phyloP scores from a whole-genome alignment of 352 stramenopile genomes.

The Phytophthora niederhauseri region DNA sequence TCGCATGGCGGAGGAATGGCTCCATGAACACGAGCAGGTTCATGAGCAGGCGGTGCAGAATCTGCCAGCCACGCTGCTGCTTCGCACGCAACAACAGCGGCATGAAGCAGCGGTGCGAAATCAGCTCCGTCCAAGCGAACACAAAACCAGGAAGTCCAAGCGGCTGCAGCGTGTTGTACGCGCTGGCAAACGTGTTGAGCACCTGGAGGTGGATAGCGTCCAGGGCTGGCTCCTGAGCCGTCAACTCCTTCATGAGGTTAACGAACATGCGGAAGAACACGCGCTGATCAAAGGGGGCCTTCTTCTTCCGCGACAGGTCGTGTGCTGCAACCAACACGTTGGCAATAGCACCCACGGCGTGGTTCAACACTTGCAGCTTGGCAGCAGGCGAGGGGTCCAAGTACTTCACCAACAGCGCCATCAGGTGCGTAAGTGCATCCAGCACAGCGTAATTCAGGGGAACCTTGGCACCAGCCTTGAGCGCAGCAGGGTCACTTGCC shows the following conservation, averaged over 20 bases:
- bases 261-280: conserved; percentile 99
- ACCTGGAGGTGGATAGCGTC: conserved; percentile 96
- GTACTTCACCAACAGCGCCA: conserved; percentile 96
- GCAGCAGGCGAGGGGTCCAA: conserved; percentile 85
- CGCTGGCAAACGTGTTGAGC: conserved; percentile 97
- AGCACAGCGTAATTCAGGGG: conserved; percentile 94
- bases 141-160: conserved; percentile 96
- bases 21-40: conserved; percentile 99
- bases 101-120: conserved; percentile 98
- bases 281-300: conserved; percentile 95
- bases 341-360: conserved; percentile 95
- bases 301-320: conserved; percentile 84
- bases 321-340: conserved; percentile 93
- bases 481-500: conserved; percentile 37
- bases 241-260: conserved; percentile 98
- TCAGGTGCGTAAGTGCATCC: conserved; percentile 96
- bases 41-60: conserved; percentile 97
- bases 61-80: conserved; percentile 96
- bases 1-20: conserved; percentile 93
- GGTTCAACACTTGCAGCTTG: conserved; percentile 94
- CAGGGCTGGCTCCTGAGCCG: conserved; percentile 92
- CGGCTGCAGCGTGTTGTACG: conserved; percentile 97
- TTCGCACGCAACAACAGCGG: conserved; percentile 95
- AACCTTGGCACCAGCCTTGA: conserved; percentile 55
- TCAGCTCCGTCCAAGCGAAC: conserved; percentile 99